phyloP scores from a whole-genome alignment of 2,329 filamentous ascomycete genomes.

The Stemphylium beticola region DNA sequence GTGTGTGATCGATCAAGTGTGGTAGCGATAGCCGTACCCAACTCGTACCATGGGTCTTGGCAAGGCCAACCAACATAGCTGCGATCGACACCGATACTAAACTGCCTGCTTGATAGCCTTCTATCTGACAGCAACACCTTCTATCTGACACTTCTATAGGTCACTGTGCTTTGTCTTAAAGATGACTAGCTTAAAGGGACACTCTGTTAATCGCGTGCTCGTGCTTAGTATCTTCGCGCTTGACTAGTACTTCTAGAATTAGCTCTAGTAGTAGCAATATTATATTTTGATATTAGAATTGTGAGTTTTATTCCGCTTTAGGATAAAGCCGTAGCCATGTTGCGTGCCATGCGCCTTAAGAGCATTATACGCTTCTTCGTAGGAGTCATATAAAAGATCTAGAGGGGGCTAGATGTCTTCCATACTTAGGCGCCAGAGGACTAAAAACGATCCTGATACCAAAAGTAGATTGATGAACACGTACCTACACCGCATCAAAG shows the following conservation, averaged over 20 bases:
- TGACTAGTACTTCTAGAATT: constrained; percentile 2
- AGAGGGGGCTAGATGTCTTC: constrained; percentile 14
- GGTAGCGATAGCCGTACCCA: too few relatives aligned
- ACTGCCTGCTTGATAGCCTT: too few relatives aligned
- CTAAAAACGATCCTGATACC: too few relatives aligned
- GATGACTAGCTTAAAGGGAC: constrained; percentile 17
- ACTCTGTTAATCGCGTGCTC: constrained; percentile 14
- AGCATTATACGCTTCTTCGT: constrained; percentile 21
- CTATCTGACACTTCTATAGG: constrained; percentile 6
- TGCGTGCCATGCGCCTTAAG: constrained; percentile 19
- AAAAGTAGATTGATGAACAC: too few relatives aligned
- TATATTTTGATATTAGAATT: constrained; percentile 18
- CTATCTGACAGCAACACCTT: too few relatives aligned
- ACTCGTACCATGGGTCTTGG: too few relatives aligned
- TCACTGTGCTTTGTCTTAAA: constrained; percentile 16
- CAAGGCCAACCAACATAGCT: too few relatives aligned
- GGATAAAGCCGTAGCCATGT: constrained; percentile 21
- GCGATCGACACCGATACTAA: too few relatives aligned
- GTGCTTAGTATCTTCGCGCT: constrained; percentile 11
- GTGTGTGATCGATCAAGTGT: too few relatives aligned
- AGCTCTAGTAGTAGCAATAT: constrained; percentile 13
- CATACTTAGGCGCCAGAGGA: too few relatives aligned
- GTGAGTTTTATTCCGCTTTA: constrained; percentile 19
- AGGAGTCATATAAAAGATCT: constrained; percentile 16
- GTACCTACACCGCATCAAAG: constrained; percentile 14